phyloP scores from a whole-genome alignment of 2,329 filamentous ascomycete genomes.

The Trichoderma gracile region DNA sequence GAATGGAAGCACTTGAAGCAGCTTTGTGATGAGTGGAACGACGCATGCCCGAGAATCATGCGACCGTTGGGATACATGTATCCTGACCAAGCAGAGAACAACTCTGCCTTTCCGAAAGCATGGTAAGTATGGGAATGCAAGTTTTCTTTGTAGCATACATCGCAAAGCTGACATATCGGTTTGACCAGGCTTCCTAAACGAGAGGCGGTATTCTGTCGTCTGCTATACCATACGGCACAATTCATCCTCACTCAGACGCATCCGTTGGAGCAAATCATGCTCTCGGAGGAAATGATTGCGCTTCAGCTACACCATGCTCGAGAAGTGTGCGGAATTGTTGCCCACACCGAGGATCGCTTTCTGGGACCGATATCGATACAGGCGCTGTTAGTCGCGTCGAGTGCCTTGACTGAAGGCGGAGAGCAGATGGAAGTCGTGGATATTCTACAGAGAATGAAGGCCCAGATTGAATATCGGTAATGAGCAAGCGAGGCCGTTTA shows the following conservation, averaged over 20 bases:
- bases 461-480: slow-evolving; percentile 77
- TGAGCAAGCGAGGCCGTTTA: slow-evolving; percentile 59
- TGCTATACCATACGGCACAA: slow-evolving; percentile 88
- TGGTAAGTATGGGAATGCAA: slow-evolving; percentile 58
- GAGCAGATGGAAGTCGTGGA: slow-evolving; percentile 89
- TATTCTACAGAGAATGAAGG: slow-evolving; percentile 71
- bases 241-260: slow-evolving; percentile 79
- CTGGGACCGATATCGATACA: slow-evolving; percentile 78
- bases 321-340: slow-evolving; percentile 85
- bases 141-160: neutral
- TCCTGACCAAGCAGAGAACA: slow-evolving; percentile 64
- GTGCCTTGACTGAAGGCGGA: slow-evolving; percentile 64
- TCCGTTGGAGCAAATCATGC: slow-evolving; percentile 62
- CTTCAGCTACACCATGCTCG: slow-evolving; percentile 74
- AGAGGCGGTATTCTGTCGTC: slow-evolving; percentile 74
- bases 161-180: neutral
- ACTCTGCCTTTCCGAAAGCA: slow-evolving; percentile 81
- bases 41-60: slow-evolving; percentile 79
- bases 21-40: slow-evolving; percentile 83
- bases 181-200: slow-evolving; percentile 72
- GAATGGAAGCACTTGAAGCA: slow-evolving; percentile 80
- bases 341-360: slow-evolving; percentile 78
- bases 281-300: slow-evolving; percentile 65
- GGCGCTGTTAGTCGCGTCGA: slow-evolving; percentile 74
- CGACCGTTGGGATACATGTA: slow-evolving; percentile 78